Conservation (phyloP, 768 basidiomycete genomes). For the Ramaria sp. region DNA sequence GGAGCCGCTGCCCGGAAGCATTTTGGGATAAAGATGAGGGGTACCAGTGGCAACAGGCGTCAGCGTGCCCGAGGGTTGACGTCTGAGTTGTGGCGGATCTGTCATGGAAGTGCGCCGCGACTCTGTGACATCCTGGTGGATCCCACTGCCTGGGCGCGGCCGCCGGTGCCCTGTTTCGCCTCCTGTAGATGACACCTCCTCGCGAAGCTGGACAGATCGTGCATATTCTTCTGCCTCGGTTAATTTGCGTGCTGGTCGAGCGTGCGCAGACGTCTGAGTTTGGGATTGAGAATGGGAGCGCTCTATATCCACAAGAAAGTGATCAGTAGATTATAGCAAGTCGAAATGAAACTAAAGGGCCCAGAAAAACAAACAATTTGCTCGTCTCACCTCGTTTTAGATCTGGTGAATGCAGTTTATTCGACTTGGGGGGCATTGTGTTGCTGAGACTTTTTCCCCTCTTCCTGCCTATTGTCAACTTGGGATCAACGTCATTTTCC, state of each 20-base stretch:
- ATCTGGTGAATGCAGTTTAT: constrained; percentile 1
- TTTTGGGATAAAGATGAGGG: background rate
- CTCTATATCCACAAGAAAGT: background rate
- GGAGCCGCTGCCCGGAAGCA: background rate
- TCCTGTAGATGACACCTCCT: background rate
- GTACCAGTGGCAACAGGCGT: background rate
- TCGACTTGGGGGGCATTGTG: constrained; percentile 1
- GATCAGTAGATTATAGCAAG: background rate
- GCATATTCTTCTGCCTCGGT: constrained; percentile 9
- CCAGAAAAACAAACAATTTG: too few species aligned
- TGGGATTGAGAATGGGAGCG: constrained; percentile 7
- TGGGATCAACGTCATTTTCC: background rate
- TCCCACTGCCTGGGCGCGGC: background rate
- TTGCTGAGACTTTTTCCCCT: constrained; percentile 7
- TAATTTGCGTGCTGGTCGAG: background rate
- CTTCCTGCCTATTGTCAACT: background rate
- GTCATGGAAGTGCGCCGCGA: background rate
- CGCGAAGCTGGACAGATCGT: constrained; percentile 3
- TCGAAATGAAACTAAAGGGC: too few species aligned
- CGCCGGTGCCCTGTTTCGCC: background rate
- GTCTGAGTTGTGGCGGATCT: background rate
- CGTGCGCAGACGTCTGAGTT: background rate
- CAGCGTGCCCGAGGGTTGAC: background rate
- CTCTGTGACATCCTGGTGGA: background rate
- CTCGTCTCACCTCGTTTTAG: constrained; percentile 4